Evolutionary conservation across 2,329 filamentous ascomycete species (phyloP).

Genomic region (Phialophora tarda): DNA sequence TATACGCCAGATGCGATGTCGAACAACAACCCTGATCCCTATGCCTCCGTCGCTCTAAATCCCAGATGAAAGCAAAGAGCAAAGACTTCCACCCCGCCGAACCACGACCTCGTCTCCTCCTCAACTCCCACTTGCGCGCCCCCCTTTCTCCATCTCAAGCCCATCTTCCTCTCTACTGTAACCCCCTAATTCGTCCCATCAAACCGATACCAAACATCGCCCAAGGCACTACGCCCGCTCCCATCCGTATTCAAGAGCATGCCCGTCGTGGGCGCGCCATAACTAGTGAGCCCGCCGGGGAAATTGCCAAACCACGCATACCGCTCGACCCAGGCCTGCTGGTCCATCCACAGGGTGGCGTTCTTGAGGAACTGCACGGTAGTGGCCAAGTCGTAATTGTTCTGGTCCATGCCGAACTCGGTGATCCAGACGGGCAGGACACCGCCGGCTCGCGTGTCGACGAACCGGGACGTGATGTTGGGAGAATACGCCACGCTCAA

Average conservation of each 20-base stretch:
- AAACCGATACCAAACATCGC: constrained; percentile 26
- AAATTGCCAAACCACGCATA: constrained; percentile 50
- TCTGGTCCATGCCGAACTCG: constrained; percentile 55
- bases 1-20: no score
- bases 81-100: no score
- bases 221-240: constrained; percentile 23
- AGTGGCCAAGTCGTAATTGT: constrained; percentile 46
- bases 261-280: constrained; percentile 16
- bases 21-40: no score
- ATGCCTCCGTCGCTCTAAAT: no score
- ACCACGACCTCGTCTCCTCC: no score
- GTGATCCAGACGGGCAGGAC: constrained; percentile 52
- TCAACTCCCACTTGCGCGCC: no score
- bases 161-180: no score
- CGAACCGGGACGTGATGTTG: neutral
- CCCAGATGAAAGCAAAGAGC: no score
- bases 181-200: constrained; percentile 20
- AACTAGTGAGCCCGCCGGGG: constrained; percentile 24
- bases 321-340: constrained; percentile 45
- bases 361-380: constrained; percentile 45
- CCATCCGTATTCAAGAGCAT: constrained; percentile 40
- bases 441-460: neutral
- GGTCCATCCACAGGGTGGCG: constrained; percentile 49
- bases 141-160: no score
- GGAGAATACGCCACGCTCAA: neutral